Conservation (phyloP, 2,329 filamentous ascomycete genomes). For the Escovopsis sp. region DNA sequence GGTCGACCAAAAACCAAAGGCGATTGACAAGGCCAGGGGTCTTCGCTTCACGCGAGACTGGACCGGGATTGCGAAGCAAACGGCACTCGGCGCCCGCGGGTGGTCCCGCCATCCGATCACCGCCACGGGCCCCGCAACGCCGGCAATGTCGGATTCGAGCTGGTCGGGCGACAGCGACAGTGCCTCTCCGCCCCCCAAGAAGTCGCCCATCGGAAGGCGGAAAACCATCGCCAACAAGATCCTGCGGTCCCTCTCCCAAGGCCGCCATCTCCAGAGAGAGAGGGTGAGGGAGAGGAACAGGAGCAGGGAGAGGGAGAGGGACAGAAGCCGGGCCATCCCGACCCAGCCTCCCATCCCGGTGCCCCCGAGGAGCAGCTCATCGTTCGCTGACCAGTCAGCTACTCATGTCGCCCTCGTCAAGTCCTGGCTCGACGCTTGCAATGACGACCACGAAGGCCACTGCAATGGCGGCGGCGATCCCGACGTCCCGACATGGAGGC, state of each 20-base stretch:
- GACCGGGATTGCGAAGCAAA: too few relatives aligned
- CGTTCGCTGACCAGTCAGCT: constrained; percentile 16
- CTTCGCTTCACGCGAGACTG: too few relatives aligned
- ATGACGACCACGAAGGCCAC: constrained; percentile 25
- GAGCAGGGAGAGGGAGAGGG: constrained; percentile 5
- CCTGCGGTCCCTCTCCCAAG: constrained; percentile 18
- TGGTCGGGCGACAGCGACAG: constrained; percentile 4
- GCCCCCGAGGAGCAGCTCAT: constrained; percentile 15
- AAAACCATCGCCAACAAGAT: constrained; percentile 27
- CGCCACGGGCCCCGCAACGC: constrained; percentile 1
- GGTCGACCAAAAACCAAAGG: too few relatives aligned
- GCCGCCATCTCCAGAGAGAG: constrained; percentile 15
- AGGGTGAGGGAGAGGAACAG: constrained; percentile 1
- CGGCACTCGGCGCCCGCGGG: neutral
- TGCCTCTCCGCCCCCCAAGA: constrained; percentile 1
- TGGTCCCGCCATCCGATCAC: neutral
- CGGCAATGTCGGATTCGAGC: neutral
- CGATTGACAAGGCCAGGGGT: too few relatives aligned
- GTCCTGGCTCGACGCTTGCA: constrained; percentile 29
- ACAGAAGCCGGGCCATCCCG: constrained; percentile 5
- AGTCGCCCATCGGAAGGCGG: constrained; percentile 17
- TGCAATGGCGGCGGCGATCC: constrained; percentile 16
- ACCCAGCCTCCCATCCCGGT: neutral
- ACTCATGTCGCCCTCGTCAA: constrained; percentile 24
- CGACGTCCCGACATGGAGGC: constrained; percentile 20